Evolutionary conservation across 805 yeast genomes (phyloP).

Genomic region (Saturnispora dispora): DNA sequence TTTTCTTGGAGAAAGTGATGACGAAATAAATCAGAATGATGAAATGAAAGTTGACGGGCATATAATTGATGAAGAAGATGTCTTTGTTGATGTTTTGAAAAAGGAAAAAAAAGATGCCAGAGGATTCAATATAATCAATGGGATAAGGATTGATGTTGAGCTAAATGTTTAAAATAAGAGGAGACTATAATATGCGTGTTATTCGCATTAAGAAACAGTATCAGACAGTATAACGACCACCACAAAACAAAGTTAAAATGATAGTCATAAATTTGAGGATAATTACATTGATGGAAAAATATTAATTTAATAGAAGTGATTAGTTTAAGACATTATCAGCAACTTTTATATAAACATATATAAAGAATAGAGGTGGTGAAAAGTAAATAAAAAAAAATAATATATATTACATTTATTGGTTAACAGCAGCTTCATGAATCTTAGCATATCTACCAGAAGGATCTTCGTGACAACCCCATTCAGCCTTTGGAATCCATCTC

Average conservation of each 20-base stretch:
- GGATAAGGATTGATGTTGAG: constrained; percentile 44
- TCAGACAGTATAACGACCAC: background rate
- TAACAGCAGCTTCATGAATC: constrained; percentile 68
- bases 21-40: constrained; percentile 28
- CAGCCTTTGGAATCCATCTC: constrained; percentile 99
- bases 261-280: too few species aligned
- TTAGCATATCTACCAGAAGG: constrained; percentile 97
- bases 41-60: constrained; percentile 45
- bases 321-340: background rate
- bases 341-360: background rate
- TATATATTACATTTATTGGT: constrained; percentile 2
- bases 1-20: constrained; percentile 47
- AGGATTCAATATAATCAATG: constrained; percentile 48
- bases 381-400: constrained; percentile 4
- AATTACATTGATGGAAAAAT: background rate
- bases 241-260: too few species aligned
- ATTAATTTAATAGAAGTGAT: constrained; percentile 2
- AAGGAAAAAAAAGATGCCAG: constrained; percentile 61
- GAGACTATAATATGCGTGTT: too few species aligned
- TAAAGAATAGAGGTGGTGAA: background rate
- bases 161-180: background rate
- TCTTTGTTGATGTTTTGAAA: constrained; percentile 54
- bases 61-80: constrained; percentile 56
- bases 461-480: constrained; percentile 99
- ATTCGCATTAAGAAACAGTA: too few species aligned